These are phyloP conservation scores for Luzula sylvatica DNA, from an alignment of 176 grass and related monocot species.

Conservation along the genomic window DNA sequence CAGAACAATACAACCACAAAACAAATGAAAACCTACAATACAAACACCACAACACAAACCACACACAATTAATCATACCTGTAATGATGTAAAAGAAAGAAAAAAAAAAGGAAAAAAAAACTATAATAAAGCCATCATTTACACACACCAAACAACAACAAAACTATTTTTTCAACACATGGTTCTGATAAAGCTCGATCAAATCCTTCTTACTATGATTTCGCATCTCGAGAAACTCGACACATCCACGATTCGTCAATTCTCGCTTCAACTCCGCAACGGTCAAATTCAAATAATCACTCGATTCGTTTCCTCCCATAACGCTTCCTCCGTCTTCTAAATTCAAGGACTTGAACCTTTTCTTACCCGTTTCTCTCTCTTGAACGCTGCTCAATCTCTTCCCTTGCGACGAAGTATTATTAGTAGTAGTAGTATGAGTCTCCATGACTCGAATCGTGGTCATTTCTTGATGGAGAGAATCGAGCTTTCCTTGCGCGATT, in stretches of 20 bases:
- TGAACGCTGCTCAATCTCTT: slow-evolving; percentile 45
- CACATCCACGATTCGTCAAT: slow-evolving; percentile 46
- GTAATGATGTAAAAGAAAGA: no score
- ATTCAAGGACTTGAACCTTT: slow-evolving; percentile 36
- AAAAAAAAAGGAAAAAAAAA: slow-evolving; percentile 13
- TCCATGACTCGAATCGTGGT: slow-evolving; percentile 55
- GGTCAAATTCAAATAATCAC: slow-evolving; percentile 48
- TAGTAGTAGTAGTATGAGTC: slow-evolving; percentile 25
- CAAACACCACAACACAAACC: no score
- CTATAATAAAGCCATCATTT: slow-evolving; percentile 21
- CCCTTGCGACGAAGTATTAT: slow-evolving; percentile 17
- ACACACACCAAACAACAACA: not conserved
- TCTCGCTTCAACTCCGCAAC: slow-evolving; percentile 52
- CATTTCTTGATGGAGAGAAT: slow-evolving; percentile 73
- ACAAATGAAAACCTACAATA: no score
- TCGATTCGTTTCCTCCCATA: slow-evolving; percentile 36
- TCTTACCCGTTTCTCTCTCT: slow-evolving; percentile 40
- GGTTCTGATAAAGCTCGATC: slow-evolving; percentile 56
- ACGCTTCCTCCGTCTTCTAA: slow-evolving; percentile 52
- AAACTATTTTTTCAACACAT: slow-evolving; percentile 39
- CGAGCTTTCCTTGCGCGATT: slow-evolving; percentile 70
- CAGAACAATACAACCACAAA: no score
- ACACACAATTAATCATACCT: no score
- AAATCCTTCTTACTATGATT: slow-evolving; percentile 56
- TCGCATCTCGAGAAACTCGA: slow-evolving; percentile 40